Conservation (phyloP, 345 rosid species). For the Populus pruinosa region DNA sequence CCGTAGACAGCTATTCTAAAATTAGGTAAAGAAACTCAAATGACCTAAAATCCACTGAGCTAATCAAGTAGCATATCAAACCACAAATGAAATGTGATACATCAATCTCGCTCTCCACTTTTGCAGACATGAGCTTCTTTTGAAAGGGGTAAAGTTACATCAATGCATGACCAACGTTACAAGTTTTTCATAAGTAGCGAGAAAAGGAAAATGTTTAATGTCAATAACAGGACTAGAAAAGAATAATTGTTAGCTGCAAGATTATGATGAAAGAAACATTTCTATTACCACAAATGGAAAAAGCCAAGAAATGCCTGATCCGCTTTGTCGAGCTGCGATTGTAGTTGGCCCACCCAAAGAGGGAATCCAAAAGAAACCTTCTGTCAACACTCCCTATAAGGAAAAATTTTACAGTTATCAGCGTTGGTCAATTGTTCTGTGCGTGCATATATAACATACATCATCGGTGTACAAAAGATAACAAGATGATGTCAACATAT, state of each 20-base stretch:
- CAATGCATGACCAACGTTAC: not conserved
- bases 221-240: not conserved
- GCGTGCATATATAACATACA: not conserved
- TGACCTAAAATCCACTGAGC: not conserved
- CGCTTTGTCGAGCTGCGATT: conserved; percentile 97
- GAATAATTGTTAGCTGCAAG: conserved; percentile 2
- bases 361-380: conserved; percentile 99
- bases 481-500: conserved; percentile 1
- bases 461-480: conserved; percentile 1
- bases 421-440: conserved; percentile 6
- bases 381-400: conserved; percentile 74
- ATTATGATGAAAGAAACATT: conserved; percentile 6
- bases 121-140: not conserved
- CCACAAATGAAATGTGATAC: not conserved
- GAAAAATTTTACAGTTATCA: conserved; percentile 13
- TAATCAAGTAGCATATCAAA: not conserved
- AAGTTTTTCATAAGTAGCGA: not conserved
- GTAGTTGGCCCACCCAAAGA: conserved; percentile 92
- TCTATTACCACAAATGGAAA: conserved; percentile 86
- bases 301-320: conserved; percentile 95
- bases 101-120: not conserved
- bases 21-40: not conserved
- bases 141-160: not conserved
- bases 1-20: not conserved
- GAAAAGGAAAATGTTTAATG: not conserved